These are phyloP conservation scores for Kluyveromyces nonfermentans DNA, from an alignment of 805 yeast genomes.

Conservation along the genomic window DNA sequence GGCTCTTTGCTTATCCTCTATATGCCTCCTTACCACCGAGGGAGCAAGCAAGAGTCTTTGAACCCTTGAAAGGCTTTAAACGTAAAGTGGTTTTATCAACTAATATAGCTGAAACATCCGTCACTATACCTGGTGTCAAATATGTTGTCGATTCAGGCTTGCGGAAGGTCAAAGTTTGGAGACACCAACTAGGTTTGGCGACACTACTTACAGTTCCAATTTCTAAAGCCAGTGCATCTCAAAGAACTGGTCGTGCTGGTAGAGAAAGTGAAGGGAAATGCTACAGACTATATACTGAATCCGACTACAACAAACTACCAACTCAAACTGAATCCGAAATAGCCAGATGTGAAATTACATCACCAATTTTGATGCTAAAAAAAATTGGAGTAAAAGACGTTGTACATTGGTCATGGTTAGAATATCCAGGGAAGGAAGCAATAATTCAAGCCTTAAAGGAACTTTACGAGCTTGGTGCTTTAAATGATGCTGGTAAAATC, in stretches of 20 bases:
- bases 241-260: constrained; percentile 98
- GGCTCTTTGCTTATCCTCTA: constrained; percentile 68
- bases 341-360: constrained; percentile 71
- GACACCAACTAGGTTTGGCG: constrained; percentile 87
- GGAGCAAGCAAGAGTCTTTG: constrained; percentile 75
- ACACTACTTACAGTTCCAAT: constrained; percentile 86
- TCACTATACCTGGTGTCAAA: constrained; percentile 89
- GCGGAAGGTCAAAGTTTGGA: constrained; percentile 90
- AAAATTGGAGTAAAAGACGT: constrained; percentile 76
- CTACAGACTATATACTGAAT: constrained; percentile 72
- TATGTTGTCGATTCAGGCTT: constrained; percentile 91
- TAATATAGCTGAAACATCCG: constrained; percentile 95
- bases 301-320: constrained; percentile 52
- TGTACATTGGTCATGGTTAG: constrained; percentile 85
- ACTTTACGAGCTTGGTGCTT: constrained; percentile 68
- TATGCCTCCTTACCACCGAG: constrained; percentile 90
- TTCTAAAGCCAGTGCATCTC: constrained; percentile 89
- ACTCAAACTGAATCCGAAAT: constrained; percentile 91
- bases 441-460: constrained; percentile 69
- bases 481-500: constrained; percentile 65
- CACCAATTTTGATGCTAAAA: constrained; percentile 78
- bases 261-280: constrained; percentile 92
- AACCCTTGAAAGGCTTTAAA: constrained; percentile 48
- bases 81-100: constrained; percentile 89
- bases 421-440: constrained; percentile 76